Evolutionary conservation across 164 flowering plant genomes (phyloP).

Genomic region (Magnolia officinalis): DNA sequence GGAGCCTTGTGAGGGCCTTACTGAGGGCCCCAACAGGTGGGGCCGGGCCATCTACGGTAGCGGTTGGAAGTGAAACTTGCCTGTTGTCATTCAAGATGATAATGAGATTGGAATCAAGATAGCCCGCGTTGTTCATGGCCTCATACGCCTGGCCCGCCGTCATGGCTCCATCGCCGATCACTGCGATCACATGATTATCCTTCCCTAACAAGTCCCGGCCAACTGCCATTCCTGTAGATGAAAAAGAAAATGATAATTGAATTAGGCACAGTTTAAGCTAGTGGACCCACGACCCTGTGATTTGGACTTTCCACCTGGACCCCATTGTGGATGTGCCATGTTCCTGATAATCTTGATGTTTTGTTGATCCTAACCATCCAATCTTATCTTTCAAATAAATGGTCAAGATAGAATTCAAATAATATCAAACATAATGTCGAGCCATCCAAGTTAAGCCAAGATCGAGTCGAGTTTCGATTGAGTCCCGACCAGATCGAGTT

Average conservation of each 20-base stretch:
- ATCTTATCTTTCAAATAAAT: too few species aligned
- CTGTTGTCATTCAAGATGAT: conserved; percentile 43
- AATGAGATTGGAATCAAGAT: conserved; percentile 40
- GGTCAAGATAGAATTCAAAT: too few species aligned
- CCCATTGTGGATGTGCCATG: neutral
- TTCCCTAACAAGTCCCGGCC: conserved; percentile 37
- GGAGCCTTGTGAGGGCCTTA: conserved; percentile 31
- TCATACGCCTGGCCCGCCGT: conserved; percentile 41
- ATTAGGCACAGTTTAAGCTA: too few species aligned
- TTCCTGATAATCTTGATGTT: too few species aligned
- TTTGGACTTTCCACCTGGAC: too few species aligned
- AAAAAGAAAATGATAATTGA: neutral
- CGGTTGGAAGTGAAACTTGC: conserved; percentile 33
- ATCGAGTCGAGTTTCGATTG: neutral
- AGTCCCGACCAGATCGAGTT: neutral
- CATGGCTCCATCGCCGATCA: conserved; percentile 61
- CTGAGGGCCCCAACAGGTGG: conserved; percentile 53
- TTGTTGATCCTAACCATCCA: too few species aligned
- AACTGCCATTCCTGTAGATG: conserved; percentile 46
- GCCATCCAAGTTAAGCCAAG: too few species aligned
- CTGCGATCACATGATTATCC: conserved; percentile 40
- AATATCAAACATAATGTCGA: neutral
- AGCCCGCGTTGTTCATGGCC: conserved; percentile 42
- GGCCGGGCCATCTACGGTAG: conserved; percentile 53
- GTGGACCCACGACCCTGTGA: too few species aligned